phyloP scores from a whole-genome alignment of 2,329 filamentous ascomycete genomes.

The Pseudogymnoascus sp. region DNA sequence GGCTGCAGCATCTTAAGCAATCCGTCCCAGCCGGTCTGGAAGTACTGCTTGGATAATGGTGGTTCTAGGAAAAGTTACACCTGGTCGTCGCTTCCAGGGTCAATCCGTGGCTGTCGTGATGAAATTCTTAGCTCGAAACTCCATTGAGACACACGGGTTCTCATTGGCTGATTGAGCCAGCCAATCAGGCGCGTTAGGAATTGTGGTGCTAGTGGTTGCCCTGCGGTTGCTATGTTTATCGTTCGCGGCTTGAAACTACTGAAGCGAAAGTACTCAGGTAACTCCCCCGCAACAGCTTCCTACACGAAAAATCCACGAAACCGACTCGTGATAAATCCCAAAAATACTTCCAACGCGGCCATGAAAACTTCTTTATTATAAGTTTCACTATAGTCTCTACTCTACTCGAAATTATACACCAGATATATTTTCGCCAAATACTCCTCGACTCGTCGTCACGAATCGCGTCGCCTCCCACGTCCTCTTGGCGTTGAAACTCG shows the following conservation, averaged over 20 bases:
- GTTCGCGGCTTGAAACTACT: slow-evolving; percentile 7
- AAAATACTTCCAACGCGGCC: background rate
- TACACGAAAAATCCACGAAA: slow-evolving; percentile 3
- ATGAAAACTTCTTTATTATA: slow-evolving; percentile 2
- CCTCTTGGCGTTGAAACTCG: slow-evolving; percentile 6
- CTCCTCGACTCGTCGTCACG: background rate
- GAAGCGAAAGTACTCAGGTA: slow-evolving; percentile 2
- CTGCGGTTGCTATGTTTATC: slow-evolving; percentile 8
- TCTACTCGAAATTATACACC: background rate
- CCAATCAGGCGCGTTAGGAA: slow-evolving; percentile 4
- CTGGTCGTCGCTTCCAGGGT: slow-evolving; percentile 4
- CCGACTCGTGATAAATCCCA: background rate
- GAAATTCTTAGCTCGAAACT: background rate
- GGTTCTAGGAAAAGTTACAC: slow-evolving; percentile 5
- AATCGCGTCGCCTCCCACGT: slow-evolving; percentile 4
- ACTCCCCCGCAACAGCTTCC: slow-evolving; percentile 1
- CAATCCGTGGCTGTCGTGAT: slow-evolving; percentile 1
- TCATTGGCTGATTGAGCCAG: background rate
- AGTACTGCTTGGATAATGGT: slow-evolving; percentile 12
- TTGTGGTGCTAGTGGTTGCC: background rate
- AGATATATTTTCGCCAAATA: background rate
- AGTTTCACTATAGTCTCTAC: background rate
- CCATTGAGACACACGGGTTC: slow-evolving; percentile 1
- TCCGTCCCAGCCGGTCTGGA: slow-evolving; percentile 4
- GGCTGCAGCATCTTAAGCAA: slow-evolving; percentile 52